Conservation (phyloP, 768 basidiomycete genomes). For the Xerocomellus chrysenteron region DNA sequence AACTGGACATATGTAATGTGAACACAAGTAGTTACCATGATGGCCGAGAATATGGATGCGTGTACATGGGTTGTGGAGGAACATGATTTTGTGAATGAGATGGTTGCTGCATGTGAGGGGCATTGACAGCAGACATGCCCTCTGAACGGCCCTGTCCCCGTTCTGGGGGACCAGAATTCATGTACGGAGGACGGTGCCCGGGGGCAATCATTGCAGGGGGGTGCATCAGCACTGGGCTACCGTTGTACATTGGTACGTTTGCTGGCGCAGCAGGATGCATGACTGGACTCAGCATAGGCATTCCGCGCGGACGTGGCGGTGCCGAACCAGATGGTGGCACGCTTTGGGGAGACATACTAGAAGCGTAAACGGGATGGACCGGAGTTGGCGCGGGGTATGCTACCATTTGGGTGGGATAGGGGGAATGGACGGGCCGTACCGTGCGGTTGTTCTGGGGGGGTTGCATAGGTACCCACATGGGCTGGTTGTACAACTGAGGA, state of each 20-base stretch:
- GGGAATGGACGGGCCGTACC: slow-evolving; percentile 56
- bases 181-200: slow-evolving; percentile 35
- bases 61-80: slow-evolving; percentile 30
- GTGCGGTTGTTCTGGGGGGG: slow-evolving; percentile 46
- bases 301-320: slow-evolving; percentile 46
- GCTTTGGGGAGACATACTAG: slow-evolving; percentile 40
- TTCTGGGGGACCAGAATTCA: slow-evolving; percentile 48
- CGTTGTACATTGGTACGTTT: slow-evolving; percentile 54
- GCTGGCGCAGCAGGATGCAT: slow-evolving; percentile 53
- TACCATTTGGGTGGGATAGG: slow-evolving; percentile 65
- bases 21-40: slow-evolving; percentile 28
- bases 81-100: slow-evolving; percentile 28
- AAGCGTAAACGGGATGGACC: slow-evolving; percentile 48
- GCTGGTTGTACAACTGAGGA: slow-evolving; percentile 56
- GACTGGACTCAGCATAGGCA: slow-evolving; percentile 73
- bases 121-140: slow-evolving; percentile 33
- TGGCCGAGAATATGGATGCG: slow-evolving; percentile 31
- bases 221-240: slow-evolving; percentile 70
- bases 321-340: slow-evolving; percentile 31
- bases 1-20: slow-evolving; percentile 17
- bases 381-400: slow-evolving; percentile 57
- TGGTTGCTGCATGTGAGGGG: slow-evolving; percentile 41
- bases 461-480: slow-evolving; percentile 64
- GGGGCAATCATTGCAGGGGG: slow-evolving; percentile 41
- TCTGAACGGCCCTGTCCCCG: slow-evolving; percentile 52